Percentiles rank a stretch among this genome's conserved stretches.
These are phyloP conservation scores for Aegilops umbellulata DNA, from an alignment of 176 grass and related monocot species.

Conservation along the genomic window DNA sequence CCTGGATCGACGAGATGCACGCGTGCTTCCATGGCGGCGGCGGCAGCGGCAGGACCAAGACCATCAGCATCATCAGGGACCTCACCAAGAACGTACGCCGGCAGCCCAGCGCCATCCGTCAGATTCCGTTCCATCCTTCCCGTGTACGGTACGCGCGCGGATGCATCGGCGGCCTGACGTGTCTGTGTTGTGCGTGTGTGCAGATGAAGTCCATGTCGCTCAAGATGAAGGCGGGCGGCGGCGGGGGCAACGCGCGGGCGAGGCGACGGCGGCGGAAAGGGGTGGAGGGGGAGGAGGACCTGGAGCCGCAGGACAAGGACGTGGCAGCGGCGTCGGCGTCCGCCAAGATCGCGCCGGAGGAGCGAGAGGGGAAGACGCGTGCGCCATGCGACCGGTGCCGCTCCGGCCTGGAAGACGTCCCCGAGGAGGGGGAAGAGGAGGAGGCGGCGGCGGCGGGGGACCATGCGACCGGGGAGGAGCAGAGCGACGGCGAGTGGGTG, in stretches of 20 bases:
- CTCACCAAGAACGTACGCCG: slow-evolving; percentile 36
- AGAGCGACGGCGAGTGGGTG: slow-evolving; percentile 54
- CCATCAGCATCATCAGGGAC: slow-evolving; percentile 36
- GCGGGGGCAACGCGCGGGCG: not conserved
- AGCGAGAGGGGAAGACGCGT: not conserved
- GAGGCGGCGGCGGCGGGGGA: not conserved
- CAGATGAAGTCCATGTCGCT: slow-evolving; percentile 52
- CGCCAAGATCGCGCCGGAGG: slow-evolving; percentile 53
- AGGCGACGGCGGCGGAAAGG: not conserved
- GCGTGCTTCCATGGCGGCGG: slow-evolving; percentile 48
- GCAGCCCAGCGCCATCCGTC: not conserved
- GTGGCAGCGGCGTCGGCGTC: slow-evolving; percentile 9
- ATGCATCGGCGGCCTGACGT: not conserved
- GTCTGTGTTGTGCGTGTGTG: not conserved
- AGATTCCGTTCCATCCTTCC: not conserved
- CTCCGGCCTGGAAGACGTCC: not conserved
- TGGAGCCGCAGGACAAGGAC: slow-evolving; percentile 18
- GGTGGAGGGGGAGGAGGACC: slow-evolving; percentile 7
- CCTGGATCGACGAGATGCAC: slow-evolving; percentile 34
- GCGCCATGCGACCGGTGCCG: slow-evolving; percentile 33
- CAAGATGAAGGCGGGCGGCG: slow-evolving; percentile 33
- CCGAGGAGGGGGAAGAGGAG: not conserved
- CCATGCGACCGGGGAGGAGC: not conserved
- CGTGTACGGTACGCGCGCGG: not conserved
- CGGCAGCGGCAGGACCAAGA: slow-evolving; percentile 7